Percentiles rank a stretch among this genome's conserved stretches.
Evolutionary conservation across 768 basidiomycete species (phyloP).

Genomic region (Pholiota conissans): DNA sequence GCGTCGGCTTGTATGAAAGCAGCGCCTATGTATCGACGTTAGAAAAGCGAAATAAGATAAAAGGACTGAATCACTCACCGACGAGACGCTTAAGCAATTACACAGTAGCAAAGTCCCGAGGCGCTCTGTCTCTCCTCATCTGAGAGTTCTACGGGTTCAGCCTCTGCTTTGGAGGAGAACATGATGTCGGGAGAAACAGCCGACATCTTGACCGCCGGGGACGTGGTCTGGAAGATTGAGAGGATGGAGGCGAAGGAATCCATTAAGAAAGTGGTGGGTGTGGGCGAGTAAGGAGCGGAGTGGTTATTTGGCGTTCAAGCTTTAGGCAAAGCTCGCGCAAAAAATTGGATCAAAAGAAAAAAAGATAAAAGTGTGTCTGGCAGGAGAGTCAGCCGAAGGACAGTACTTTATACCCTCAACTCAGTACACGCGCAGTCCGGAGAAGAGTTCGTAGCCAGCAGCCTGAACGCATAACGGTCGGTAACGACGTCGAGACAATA

Average conservation of each 20-base stretch:
- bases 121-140: background rate
- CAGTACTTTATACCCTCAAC: background rate
- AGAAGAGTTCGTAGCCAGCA: background rate
- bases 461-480: background rate
- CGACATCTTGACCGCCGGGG: background rate
- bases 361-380: background rate
- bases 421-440: background rate
- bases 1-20: background rate
- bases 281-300: background rate
- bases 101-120: background rate
- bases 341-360: background rate
- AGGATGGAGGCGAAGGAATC: background rate
- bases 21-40: background rate
- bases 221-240: background rate
- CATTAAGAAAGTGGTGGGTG: background rate
- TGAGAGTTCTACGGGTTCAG: background rate
- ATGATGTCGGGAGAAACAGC: background rate
- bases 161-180: background rate
- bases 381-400: background rate
- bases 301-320: background rate
- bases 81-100: background rate
- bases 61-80: background rate
- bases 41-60: background rate
- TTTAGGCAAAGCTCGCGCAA: background rate
- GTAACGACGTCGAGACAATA: background rate